These are phyloP conservation scores for Cryptococcus sp. DNA, from an alignment of 1,284 basidiomycete genomes.

Conservation along the genomic window DNA sequence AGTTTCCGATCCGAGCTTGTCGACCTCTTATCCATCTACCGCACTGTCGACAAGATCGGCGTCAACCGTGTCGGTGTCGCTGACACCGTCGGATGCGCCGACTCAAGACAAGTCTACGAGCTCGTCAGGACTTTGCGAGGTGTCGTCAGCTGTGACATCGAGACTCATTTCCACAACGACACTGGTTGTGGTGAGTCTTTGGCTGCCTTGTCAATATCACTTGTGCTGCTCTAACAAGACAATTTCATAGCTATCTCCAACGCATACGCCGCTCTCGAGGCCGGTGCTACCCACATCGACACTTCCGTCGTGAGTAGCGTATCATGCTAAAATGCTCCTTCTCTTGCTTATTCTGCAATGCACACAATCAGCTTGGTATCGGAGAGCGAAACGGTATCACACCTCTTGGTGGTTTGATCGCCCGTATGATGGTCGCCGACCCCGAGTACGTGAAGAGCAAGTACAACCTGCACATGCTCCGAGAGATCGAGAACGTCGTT, in stretches of 20 bases:
- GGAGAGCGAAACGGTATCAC: slow-evolving; percentile 99
- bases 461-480: slow-evolving; percentile 96
- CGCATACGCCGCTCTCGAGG: slow-evolving; percentile 97
- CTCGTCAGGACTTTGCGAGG: slow-evolving; percentile 94
- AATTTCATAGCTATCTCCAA: slow-evolving; percentile 82
- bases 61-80: slow-evolving; percentile 99
- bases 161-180: slow-evolving; percentile 98
- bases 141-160: slow-evolving; percentile 95
- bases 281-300: slow-evolving; percentile 98
- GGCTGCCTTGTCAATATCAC: slow-evolving; percentile 53
- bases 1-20: slow-evolving; percentile 99
- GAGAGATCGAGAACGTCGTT: slow-evolving; percentile 98
- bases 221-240: background rate
- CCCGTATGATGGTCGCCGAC: slow-evolving; percentile 86
- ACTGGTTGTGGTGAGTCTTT: slow-evolving; percentile 74
- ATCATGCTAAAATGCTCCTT: background rate
- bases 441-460: slow-evolving; percentile 99
- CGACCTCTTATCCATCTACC: slow-evolving; percentile 97
- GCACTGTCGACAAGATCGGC: slow-evolving; percentile 99
- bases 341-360: slow-evolving; percentile 53
- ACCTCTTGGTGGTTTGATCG: slow-evolving; percentile 93
- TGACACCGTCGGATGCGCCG: slow-evolving; percentile 98
- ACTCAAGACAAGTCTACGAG: slow-evolving; percentile 98
- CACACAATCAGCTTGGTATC: slow-evolving; percentile 78
- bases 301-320: slow-evolving; percentile 67